Percentiles rank a stretch among this genome's conserved stretches.
Conservation (phyloP, 257 asterid species). For the Nicotiana paniculata region DNA sequence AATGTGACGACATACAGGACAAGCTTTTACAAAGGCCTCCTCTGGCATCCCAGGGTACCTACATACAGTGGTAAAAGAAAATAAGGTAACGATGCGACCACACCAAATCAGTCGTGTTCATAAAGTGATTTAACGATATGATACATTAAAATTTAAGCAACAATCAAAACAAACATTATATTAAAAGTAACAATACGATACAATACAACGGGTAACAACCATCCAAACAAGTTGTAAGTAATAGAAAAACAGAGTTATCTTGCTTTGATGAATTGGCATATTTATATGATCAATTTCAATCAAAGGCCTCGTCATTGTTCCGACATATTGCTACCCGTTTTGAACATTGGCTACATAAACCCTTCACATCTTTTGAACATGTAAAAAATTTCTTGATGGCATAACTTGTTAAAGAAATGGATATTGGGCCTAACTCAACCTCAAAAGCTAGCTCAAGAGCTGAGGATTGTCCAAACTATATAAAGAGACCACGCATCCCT, state of each 20-base stretch:
- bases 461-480: no score
- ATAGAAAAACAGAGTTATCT: neutral
- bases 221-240: no score
- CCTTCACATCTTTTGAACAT: neutral
- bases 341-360: neutral
- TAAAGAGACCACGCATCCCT: no score
- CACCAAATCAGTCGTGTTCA: no score
- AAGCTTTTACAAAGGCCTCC: conserved; percentile 61
- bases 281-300: neutral
- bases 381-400: neutral
- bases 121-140: no score
- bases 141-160: no score
- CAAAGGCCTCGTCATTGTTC: neutral
- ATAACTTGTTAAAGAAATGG: no score
- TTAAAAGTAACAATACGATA: no score
- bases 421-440: no score
- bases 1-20: conserved; percentile 69
- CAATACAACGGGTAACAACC: no score
- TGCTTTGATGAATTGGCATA: neutral
- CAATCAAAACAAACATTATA: no score
- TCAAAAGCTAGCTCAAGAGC: no score
- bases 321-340: neutral
- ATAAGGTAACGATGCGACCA: neutral
- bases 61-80: neutral
- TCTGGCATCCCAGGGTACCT: conserved; percentile 74